Percentiles rank a stretch among this genome's conserved stretches.
phyloP scores from a whole-genome alignment of 2,329 filamentous ascomycete species.

The Corinectria fuckeliana region DNA sequence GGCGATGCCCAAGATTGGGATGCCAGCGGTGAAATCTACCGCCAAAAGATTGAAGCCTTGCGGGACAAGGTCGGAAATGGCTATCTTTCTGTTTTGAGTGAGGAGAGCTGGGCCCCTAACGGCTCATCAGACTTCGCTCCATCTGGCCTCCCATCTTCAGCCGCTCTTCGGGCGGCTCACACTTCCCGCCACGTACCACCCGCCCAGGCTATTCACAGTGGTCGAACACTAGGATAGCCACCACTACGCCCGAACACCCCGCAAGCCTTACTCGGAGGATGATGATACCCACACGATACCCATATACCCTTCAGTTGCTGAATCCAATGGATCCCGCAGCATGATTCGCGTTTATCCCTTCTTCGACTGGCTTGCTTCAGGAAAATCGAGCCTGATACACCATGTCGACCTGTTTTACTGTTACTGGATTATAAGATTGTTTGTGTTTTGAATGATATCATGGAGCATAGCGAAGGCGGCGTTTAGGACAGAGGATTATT shows the following conservation, averaged over 20 bases:
- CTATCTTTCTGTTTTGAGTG: conserved; percentile 86
- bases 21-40: conserved; percentile 77
- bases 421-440: conserved; percentile 25
- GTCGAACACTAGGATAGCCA: conserved; percentile 55
- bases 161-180: conserved; percentile 41
- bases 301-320: conserved; percentile 33
- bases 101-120: conserved; percentile 66
- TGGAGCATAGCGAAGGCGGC: conserved; percentile 51
- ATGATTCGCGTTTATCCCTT: conserved; percentile 32
- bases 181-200: conserved; percentile 41
- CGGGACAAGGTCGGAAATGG: conserved; percentile 85
- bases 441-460: conserved; percentile 36
- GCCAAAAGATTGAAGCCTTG: conserved; percentile 85
- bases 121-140: conserved; percentile 32
- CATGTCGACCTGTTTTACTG: conserved; percentile 8
- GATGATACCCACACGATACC: conserved; percentile 42
- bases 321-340: conserved; percentile 20
- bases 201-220: conserved; percentile 59
- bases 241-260: conserved; percentile 19
- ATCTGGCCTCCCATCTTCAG: conserved; percentile 34
- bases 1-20: conserved; percentile 62
- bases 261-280: conserved; percentile 24
- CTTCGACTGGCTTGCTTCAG: conserved; percentile 25
- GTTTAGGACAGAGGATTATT: conserved; percentile 40
- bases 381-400: conserved; percentile 22